phyloP scores from a whole-genome alignment of 495 filamentous ascomycete genomes.

The Diplogelasinospora grovesii region DNA sequence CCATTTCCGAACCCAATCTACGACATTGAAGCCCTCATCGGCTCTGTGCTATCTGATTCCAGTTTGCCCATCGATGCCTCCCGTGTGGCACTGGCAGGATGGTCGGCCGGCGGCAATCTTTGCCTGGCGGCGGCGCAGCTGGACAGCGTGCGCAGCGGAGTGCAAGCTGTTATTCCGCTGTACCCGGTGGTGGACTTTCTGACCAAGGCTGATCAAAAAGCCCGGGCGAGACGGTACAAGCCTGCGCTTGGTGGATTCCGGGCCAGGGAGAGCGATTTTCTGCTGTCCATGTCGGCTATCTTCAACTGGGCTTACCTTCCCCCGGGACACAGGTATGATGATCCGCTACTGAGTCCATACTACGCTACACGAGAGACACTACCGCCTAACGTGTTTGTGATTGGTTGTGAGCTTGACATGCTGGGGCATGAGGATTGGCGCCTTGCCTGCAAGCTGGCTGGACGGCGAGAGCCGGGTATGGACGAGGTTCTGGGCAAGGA shows the following conservation, averaged over 20 bases:
- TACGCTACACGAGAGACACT: slow-evolving; percentile 22
- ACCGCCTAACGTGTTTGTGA: slow-evolving; percentile 36
- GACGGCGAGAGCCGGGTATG: slow-evolving; percentile 10
- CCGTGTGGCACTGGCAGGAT: slow-evolving; percentile 30
- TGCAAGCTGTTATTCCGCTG: slow-evolving; percentile 26
- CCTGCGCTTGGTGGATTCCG: slow-evolving; percentile 24
- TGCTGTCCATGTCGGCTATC: slow-evolving; percentile 10
- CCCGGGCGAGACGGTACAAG: slow-evolving; percentile 25
- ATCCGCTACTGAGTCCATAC: slow-evolving; percentile 27
- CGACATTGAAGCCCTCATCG: slow-evolving; percentile 27
- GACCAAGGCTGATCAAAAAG: slow-evolving; percentile 9
- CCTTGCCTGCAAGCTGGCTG: slow-evolving; percentile 28
- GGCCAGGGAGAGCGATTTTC: slow-evolving; percentile 14
- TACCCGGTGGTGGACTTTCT: slow-evolving; percentile 29
- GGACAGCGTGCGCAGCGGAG: slow-evolving; percentile 13
- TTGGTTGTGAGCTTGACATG: slow-evolving; percentile 48
- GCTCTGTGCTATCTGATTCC: slow-evolving; percentile 18
- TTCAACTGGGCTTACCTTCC: slow-evolving; percentile 32
- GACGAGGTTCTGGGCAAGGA: slow-evolving; percentile 11
- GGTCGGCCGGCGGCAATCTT: slow-evolving; percentile 33
- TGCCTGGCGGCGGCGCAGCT: slow-evolving; percentile 24
- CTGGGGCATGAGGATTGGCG: slow-evolving; percentile 29
- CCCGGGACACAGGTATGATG: slow-evolving; percentile 9
- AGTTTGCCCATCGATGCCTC: slow-evolving; percentile 27
- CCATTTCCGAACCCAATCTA: slow-evolving; percentile 27